Evolutionary conservation across 129 eudicot species (phyloP).

Genomic region (Flaveria brownii): DNA sequence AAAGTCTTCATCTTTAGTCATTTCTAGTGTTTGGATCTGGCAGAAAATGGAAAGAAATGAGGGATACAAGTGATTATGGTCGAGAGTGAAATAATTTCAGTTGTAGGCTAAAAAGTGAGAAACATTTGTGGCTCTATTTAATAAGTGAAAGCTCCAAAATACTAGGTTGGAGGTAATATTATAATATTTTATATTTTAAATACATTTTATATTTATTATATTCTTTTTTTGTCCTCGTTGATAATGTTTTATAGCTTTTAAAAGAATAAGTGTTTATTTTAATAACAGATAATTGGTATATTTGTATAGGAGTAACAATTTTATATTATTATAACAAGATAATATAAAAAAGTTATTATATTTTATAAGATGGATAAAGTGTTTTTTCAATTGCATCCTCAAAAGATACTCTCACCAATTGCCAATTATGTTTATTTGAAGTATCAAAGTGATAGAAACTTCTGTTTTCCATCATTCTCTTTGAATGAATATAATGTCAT

Average conservation of each 20-base stretch:
- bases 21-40: constrained; percentile 47
- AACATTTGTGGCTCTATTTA: constrained; percentile 31
- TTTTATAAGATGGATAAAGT: constrained; percentile 3
- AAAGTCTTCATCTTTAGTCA: constrained; percentile 94
- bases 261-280: not conserved
- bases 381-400: constrained; percentile 1
- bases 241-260: not conserved
- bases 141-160: constrained; percentile 29
- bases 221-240: constrained; percentile 6
- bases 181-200: constrained; percentile 1
- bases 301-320: not conserved
- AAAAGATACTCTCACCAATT: constrained; percentile 6
- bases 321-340: not conserved
- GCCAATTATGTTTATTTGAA: constrained; percentile 5
- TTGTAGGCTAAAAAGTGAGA: constrained; percentile 35
- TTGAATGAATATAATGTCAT: constrained; percentile 1
- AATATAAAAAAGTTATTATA: not conserved
- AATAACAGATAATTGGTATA: not conserved
- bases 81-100: constrained; percentile 31
- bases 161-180: constrained; percentile 29
- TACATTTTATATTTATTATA: constrained; percentile 11
- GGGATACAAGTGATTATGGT: constrained; percentile 35
- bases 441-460: constrained; percentile 9
- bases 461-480: not conserved
- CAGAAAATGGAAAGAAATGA: constrained; percentile 37